These are phyloP conservation scores for Saccharomycopsis oosterbeekiorum DNA, from an alignment of 805 yeast species.

Conservation along the genomic window DNA sequence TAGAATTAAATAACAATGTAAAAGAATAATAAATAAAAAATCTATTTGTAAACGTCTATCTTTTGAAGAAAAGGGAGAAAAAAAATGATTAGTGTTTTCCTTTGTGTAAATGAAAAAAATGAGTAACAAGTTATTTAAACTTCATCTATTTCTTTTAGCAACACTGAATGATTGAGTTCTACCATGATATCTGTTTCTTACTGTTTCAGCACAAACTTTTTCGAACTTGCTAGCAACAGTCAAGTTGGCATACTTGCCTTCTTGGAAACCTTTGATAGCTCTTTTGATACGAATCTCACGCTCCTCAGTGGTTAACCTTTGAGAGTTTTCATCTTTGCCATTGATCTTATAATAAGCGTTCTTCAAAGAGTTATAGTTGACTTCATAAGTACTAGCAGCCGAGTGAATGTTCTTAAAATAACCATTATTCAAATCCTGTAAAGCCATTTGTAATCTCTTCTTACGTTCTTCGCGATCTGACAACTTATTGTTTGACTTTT, in stretches of 20 bases:
- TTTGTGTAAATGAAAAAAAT: neutral
- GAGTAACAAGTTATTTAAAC: neutral
- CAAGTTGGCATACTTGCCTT: constrained; percentile 16
- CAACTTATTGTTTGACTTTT: neutral
- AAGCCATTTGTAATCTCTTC: constrained; percentile 13
- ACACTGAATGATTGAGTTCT: constrained; percentile 18
- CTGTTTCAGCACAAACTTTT: constrained; percentile 19
- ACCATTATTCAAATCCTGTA: constrained; percentile 13
- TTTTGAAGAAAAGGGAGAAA: neutral
- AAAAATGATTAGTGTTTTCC: neutral
- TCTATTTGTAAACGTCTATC: constrained; percentile 1
- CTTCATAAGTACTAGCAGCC: constrained; percentile 17
- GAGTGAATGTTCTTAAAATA: constrained; percentile 16
- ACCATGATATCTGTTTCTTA: constrained; percentile 18
- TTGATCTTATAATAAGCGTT: constrained; percentile 20
- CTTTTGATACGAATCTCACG: constrained; percentile 13
- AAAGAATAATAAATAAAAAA: neutral
- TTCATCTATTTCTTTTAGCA: constrained; percentile 10
- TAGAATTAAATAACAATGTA: neutral
- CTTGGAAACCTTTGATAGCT: constrained; percentile 16
- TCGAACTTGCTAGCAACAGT: constrained; percentile 18
- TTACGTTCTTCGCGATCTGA: constrained; percentile 9
- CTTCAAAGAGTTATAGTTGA: constrained; percentile 21
- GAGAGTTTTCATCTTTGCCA: constrained; percentile 18
- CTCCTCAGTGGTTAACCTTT: constrained; percentile 14